Base-by-base conservation (phyloP, 2,329 filamentous ascomycete genomes). In the Penicillium hordei region DNA sequence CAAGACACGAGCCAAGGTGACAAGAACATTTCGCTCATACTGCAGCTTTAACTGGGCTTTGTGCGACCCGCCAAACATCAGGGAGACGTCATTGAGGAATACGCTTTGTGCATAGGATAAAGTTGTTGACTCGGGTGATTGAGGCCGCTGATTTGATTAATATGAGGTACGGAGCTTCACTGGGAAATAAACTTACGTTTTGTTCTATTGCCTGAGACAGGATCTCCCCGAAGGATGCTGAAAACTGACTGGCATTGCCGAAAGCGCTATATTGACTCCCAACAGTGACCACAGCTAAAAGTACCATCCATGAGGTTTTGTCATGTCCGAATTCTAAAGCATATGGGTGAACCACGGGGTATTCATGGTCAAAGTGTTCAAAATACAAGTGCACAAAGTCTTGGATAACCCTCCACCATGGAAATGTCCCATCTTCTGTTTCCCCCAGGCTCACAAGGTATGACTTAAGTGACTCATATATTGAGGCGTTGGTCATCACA, bases 361-460 rank as follows among this genome's bases (percentile, higher is more conserved):
- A 52, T 13, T 44, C 39, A 27, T 52, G 49, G 17, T 52, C 49
- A 34, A 52, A 52, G 21, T 52, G 49, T 34, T 52, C 38, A 52
- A n/a, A 44, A 33, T 44, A 52, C 25, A 52, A 44, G 49, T 52
- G 49, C 13, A 52, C 39, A 31, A 52, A 52, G 49, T 52, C 39
- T 7, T 52, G 38, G 27, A 52, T 44, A 2, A 52, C 38, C 40
- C 21, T 44, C 39, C 27, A 27, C 49, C 38, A 52, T 15, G 39
- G 39, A 19, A 52, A 52, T 34, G 19, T 23, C 19, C 21, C 27
- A 52, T 52, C 38, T 44, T 52, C 49, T 27, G 49, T 34, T 25
- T 52, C 25, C 34, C 39, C 39, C 29, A 34, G 6, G 9, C 27
- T 19, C 39, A 44, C 39, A 27, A 52, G 27, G 19, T 25, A 52